Conservation (phyloP, 371 early-diverging fungal species). For the Zychaea mexicana region DNA sequence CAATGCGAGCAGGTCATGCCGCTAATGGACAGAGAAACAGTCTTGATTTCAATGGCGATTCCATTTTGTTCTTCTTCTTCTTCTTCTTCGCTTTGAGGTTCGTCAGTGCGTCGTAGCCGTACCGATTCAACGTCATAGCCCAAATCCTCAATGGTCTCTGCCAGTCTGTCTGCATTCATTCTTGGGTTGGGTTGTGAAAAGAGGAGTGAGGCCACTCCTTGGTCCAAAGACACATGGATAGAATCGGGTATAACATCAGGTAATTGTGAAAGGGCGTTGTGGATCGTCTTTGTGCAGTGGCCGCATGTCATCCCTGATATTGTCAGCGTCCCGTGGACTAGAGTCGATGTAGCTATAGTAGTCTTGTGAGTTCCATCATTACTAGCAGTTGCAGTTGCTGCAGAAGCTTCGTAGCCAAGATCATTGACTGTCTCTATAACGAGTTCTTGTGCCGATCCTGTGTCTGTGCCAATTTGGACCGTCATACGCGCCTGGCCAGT, state of each 20-base stretch:
- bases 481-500: conserved; percentile 15
- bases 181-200: conserved; percentile 19
- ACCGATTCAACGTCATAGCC: conserved; percentile 61
- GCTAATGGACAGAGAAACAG: conserved; percentile 39
- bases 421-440: conserved; percentile 57
- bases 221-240: conserved; percentile 46
- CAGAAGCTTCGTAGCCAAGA: conserved; percentile 60
- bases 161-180: conserved; percentile 30
- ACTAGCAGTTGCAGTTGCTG: not conserved
- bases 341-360: not conserved
- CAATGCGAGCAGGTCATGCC: conserved; percentile 89
- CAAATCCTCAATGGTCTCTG: conserved; percentile 58
- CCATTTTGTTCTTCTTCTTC: not conserved
- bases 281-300: conserved; percentile 78
- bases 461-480: conserved; percentile 4
- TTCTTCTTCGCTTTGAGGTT: not conserved
- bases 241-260: conserved; percentile 56
- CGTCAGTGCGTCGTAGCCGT: not conserved
- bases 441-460: conserved; percentile 11
- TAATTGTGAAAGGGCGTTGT: conserved; percentile 51
- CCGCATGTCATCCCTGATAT: conserved; percentile 86
- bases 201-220: conserved; percentile 39
- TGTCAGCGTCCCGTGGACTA: conserved; percentile 30
- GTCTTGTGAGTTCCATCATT: conserved; percentile 1
- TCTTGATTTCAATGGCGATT: conserved; percentile 2